These are phyloP conservation scores for Crataegus laevigata DNA, from an alignment of 306 rosid species.

Conservation along the genomic window DNA sequence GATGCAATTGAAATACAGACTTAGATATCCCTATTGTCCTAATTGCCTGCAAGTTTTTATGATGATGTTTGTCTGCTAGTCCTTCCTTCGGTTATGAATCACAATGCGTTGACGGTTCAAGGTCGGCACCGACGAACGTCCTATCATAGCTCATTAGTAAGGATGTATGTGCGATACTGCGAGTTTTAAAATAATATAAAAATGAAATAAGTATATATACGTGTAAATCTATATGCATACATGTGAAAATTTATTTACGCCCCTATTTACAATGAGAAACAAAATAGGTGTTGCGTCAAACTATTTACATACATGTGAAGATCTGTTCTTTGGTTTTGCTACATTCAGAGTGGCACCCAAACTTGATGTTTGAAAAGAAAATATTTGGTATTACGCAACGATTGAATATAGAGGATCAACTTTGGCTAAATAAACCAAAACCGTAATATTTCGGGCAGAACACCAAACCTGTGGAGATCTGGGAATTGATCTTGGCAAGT, in stretches of 20 bases:
- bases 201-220: too few relatives aligned
- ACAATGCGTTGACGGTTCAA: neutral
- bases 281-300: too few relatives aligned
- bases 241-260: too few relatives aligned
- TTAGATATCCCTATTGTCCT: neutral
- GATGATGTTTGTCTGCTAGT: neutral
- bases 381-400: neutral
- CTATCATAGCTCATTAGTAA: neutral
- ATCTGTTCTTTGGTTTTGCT: conserved; percentile 34
- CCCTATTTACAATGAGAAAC: too few relatives aligned
- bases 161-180: rapidly evolving
- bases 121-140: neutral
- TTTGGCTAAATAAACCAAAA: neutral
- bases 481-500: conserved; percentile 33
- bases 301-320: neutral
- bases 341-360: conserved; percentile 35
- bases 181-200: too few relatives aligned
- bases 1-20: too few relatives aligned
- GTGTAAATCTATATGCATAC: too few relatives aligned
- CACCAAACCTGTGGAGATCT: conserved; percentile 25
- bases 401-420: neutral
- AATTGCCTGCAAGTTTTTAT: neutral
- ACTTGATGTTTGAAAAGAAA: conserved; percentile 13
- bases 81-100: neutral
- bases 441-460: neutral